Evolutionary conservation across 1,139 yeast genomes (phyloP), one percentile per base, ranked within the genome.

Genomic region (Zygosaccharomyces pseudobailii): DNA sequence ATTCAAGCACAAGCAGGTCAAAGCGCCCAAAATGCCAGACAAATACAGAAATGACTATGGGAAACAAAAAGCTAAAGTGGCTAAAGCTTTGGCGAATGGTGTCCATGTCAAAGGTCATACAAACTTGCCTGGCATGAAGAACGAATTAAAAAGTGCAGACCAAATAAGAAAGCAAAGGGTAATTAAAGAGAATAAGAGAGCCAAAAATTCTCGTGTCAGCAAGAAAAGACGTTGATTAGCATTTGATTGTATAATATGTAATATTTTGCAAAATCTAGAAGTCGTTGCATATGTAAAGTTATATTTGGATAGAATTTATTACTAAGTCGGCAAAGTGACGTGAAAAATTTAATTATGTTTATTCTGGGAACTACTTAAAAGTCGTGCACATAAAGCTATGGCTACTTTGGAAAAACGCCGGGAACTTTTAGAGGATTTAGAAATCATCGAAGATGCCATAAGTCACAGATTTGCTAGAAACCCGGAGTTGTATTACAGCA

Each of bases 11-110:
- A 83, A 82, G 56, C 79, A 79, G 61, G 71, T 72, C 41, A 78
- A 79, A 55, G 92, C 97, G 2, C 99, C 99, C 42, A 87, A 81
- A 64, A 71, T 84, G 42, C 96, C 97, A 9, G 97, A 89, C 63
- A 89, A 79, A 69, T 82, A 73, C 57, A 80, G 98, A 68, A 96
- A 90, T 63, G 94, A 94, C 67, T 94, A 79, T 68, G 78, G 82
- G 51, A 76, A 76, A 56, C 96, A 92, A 66, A 83, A 86, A 79
- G 82, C 83, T 74, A 84, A 87, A 71, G 92, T 87, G 45, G 80
- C 79, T 43, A 81, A 80, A 58, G 97, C 97, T 4, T 63, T 84
- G 55, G 95, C 84, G 9, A 74, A 81, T 49, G 97, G 97, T 42
- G 65, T 78, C 35, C 66, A 68, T 25, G 88, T 87, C 47, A 87